Evolutionary conservation across 2,329 filamentous ascomycete species (phyloP).

Genomic region (Trichoderma koningiopsis): DNA sequence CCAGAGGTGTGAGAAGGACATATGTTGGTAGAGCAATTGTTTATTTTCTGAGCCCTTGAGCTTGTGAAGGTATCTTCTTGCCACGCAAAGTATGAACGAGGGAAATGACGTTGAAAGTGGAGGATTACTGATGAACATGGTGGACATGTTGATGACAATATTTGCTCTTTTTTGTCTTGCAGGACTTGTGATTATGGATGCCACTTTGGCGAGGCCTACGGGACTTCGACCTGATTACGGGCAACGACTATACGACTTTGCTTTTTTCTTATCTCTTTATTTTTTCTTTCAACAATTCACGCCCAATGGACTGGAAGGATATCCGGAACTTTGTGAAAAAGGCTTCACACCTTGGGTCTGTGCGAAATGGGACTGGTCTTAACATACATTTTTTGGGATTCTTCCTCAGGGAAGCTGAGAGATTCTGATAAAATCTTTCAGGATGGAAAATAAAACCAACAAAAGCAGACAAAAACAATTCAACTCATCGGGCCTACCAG

Average conservation of each 20-base stretch:
- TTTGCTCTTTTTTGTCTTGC: slow-evolving; percentile 15
- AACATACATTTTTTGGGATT: slow-evolving; percentile 19
- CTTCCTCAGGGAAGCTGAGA: slow-evolving; percentile 23
- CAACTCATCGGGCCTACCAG: slow-evolving; percentile 1
- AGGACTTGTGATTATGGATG: slow-evolving; percentile 6
- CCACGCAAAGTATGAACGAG: neutral
- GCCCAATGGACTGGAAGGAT: slow-evolving; percentile 19
- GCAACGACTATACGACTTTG: slow-evolving; percentile 20
- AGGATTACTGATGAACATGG: neutral
- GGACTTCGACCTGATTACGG: slow-evolving; percentile 10
- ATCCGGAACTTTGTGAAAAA: slow-evolving; percentile 1
- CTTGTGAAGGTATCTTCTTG: neutral
- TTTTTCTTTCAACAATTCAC: neutral
- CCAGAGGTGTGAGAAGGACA: neutral
- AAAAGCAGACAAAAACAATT: neutral
- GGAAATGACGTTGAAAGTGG: neutral
- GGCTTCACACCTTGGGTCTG: neutral
- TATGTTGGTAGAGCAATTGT: neutral
- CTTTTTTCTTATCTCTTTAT: slow-evolving; percentile 2
- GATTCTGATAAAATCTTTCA: neutral
- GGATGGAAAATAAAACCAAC: slow-evolving; percentile 4
- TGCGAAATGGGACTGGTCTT: neutral
- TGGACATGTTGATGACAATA: neutral
- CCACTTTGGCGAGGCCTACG: neutral
- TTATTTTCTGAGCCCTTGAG: neutral